These are phyloP conservation scores for Trichoderma erinaceum DNA, from an alignment of 495 filamentous ascomycete species.

Conservation along the genomic window DNA sequence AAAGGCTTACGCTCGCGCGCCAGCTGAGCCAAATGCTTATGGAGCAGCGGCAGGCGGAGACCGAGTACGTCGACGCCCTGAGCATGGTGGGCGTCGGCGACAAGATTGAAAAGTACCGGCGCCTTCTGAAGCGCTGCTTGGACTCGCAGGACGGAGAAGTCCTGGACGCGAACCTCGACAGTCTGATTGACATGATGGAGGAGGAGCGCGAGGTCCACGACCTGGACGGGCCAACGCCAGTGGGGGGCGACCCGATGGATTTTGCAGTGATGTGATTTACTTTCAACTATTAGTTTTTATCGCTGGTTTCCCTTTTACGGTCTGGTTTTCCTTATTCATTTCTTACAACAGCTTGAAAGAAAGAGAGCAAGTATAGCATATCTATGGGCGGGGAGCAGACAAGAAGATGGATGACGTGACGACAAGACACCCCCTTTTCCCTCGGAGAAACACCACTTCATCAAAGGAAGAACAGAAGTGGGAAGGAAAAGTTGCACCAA, in stretches of 20 bases:
- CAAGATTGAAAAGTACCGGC: conserved; percentile 44
- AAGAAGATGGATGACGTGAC: neutral
- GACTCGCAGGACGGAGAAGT: conserved; percentile 41
- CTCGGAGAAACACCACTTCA: neutral
- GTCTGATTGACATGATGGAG: conserved; percentile 48
- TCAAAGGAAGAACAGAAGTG: neutral
- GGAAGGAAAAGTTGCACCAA: neutral
- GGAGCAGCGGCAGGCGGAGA: conserved; percentile 36
- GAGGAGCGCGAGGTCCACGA: conserved; percentile 29
- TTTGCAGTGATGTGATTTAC: neutral
- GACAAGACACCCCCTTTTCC: neutral
- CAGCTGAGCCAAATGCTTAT: conserved; percentile 33
- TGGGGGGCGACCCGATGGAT: conserved; percentile 16
- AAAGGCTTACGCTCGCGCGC: conserved; percentile 33
- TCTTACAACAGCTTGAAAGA: neutral
- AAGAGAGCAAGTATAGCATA: neutral
- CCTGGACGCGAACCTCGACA: conserved; percentile 41
- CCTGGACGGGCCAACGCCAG: conserved; percentile 2
- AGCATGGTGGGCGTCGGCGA: conserved; percentile 41
- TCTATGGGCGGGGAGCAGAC: neutral
- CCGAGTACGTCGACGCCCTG: conserved; percentile 43
- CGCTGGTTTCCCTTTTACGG: too few relatives aligned
- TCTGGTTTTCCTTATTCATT: neutral
- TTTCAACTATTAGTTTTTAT: too few relatives aligned
- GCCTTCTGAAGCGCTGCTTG: conserved; percentile 39